Evolutionary conservation across 495 filamentous ascomycete species (phyloP).

Genomic region (Trichoderma virens): DNA sequence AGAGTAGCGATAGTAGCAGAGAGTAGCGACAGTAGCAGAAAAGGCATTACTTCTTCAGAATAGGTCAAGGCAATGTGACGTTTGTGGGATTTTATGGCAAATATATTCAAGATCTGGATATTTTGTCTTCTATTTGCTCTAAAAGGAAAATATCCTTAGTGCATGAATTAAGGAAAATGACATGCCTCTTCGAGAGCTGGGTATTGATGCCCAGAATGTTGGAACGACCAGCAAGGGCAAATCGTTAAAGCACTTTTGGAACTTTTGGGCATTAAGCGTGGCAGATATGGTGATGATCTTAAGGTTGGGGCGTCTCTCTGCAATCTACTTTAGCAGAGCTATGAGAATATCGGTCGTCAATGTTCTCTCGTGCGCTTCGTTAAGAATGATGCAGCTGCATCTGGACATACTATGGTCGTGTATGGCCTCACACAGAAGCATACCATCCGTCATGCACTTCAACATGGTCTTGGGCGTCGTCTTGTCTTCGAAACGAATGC

Average conservation of each 20-base stretch:
- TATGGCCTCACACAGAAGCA: slow-evolving; percentile 97
- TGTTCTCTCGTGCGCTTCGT: slow-evolving; percentile 95
- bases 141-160: no score
- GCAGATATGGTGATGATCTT: slow-evolving; percentile 99
- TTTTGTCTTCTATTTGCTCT: no score
- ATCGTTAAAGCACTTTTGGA: slow-evolving; percentile 94
- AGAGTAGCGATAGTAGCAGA: no score
- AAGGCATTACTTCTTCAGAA: no score
- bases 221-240: slow-evolving; percentile 91
- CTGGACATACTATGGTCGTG: slow-evolving; percentile 82
- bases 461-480: slow-evolving; percentile 84
- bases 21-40: no score
- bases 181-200: no score
- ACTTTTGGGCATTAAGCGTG: slow-evolving; percentile 93
- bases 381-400: slow-evolving; percentile 97
- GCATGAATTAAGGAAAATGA: no score
- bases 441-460: slow-evolving; percentile 99
- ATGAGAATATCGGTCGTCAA: slow-evolving; percentile 93
- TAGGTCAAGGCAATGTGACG: no score
- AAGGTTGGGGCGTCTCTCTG: slow-evolving; percentile 67
- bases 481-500: slow-evolving; percentile 96
- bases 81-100: no score
- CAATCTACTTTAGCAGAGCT: slow-evolving; percentile 86
- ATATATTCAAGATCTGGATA: no score
- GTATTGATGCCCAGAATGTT: no score